These are phyloP conservation scores for Comarum palustre DNA, from an alignment of 306 rosid species.

Conservation along the genomic window DNA sequence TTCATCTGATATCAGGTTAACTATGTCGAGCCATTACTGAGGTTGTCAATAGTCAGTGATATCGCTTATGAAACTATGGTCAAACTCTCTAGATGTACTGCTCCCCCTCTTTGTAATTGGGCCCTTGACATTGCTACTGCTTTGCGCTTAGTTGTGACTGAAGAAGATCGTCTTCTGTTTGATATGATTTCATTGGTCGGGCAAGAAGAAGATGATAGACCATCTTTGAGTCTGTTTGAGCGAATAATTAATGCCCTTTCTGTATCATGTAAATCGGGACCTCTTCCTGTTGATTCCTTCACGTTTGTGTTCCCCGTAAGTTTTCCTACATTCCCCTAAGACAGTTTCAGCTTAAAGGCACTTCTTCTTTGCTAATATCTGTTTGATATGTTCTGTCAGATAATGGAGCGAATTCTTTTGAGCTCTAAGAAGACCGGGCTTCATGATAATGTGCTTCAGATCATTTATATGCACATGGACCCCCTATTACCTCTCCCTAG, in stretches of 20 bases:
- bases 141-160: conserved; percentile 69
- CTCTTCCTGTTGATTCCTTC: conserved; percentile 97
- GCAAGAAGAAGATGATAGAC: conserved; percentile 56
- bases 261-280: conserved; percentile 78
- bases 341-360: conserved; percentile 18
- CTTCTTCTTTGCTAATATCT: conserved; percentile 30
- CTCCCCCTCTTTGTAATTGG: conserved; percentile 84
- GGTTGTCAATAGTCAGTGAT: conserved; percentile 76
- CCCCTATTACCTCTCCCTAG: conserved; percentile 91
- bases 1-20: conserved; percentile 58
- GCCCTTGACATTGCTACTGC: conserved; percentile 91
- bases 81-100: conserved; percentile 80
- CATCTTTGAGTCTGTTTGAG: conserved; percentile 63
- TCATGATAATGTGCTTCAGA: conserved; percentile 74
- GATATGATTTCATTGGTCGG: conserved; percentile 52
- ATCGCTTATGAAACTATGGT: conserved; percentile 87
- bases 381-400: conserved; percentile 43
- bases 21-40: conserved; percentile 79
- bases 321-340: conserved; percentile 17
- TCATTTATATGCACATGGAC: conserved; percentile 87
- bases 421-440: conserved; percentile 86
- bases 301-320: conserved; percentile 91
- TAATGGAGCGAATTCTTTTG: conserved; percentile 80
- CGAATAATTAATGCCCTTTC: conserved; percentile 72
- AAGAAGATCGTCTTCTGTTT: conserved; percentile 57